Base-by-base conservation (phyloP, 2,329 filamentous ascomycete species). In the Cladosporium austrohemisphaericum region DNA sequence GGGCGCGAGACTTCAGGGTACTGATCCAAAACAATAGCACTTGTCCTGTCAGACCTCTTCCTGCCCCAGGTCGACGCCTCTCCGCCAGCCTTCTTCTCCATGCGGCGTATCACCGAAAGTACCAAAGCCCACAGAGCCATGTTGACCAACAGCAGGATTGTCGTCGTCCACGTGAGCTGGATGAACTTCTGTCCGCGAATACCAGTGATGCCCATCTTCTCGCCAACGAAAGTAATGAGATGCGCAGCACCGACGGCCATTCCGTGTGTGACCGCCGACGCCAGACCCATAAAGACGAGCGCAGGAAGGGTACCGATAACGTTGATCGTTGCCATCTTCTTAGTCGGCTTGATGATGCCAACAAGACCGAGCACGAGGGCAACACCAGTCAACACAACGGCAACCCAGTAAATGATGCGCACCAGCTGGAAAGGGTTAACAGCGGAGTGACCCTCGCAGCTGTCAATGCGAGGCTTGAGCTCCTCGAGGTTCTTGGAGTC, bases 251-350 rank as follows among this genome's bases (percentile, higher is more conserved):
- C 79, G 46, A 76, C 71, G 3, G 76, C 73, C 6, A 83, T 66
- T 13, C 85, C 84, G 1, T 79, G 85, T n/a, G 83, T 80, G 19
- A 90, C 85, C 58, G 88, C 88, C 13, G 86, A 90, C 41, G 85
- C 83, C 46, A 84, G 83, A 5, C 85, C 85, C 60, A 85, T 75
- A 19, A 83, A 69, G 5, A 79, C 41, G 51, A 81, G 77, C 0
- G 76, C 74, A 9, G 78, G 60, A 13, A 71, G 57, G 7, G 74
- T 65, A 13, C 78, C 60, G n/a, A 74, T 57, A 49, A 76, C 67
- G 57, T 80, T 80, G 41, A 76, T 57, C 11, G 76, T 57, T 1
- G 71, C 63, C 2, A 56, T 70, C 71, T n/a, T 67, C 60, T n/a
- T 37, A 13, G 37, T 43, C 16, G 65, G 52, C 49, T 52, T 55